A percentile compares a stretch with the other conserved stretches of the same genome.
phyloP scores from a whole-genome alignment of 2,329 filamentous ascomycete genomes.

The Penicillium occitanis region DNA sequence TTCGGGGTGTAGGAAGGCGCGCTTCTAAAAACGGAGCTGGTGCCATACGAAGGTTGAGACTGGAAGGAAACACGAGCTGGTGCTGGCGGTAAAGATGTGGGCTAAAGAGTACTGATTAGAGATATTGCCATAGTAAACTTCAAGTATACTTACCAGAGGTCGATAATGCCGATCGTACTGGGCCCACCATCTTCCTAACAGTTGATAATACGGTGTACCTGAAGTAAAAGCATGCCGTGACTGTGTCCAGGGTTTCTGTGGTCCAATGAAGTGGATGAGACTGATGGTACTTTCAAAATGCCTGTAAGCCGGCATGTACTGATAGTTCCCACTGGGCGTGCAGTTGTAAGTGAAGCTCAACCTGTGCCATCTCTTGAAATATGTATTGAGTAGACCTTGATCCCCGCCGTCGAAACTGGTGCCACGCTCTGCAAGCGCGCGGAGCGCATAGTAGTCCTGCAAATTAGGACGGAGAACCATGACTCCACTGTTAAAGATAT shows the following conservation, averaged over 20 bases:
- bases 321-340: slow-evolving; percentile 93
- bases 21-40: neutral
- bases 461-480: slow-evolving; percentile 87
- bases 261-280: slow-evolving; percentile 91
- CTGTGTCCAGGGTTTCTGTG: slow-evolving; percentile 82
- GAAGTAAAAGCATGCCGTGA: slow-evolving; percentile 39
- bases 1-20: neutral
- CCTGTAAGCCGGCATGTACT: slow-evolving; percentile 91
- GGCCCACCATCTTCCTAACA: slow-evolving; percentile 88
- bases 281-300: slow-evolving; percentile 89
- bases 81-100: neutral
- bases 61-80: neutral
- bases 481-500: slow-evolving; percentile 96
- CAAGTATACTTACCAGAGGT: slow-evolving; percentile 30
- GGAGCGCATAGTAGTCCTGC: slow-evolving; percentile 82
- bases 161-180: slow-evolving; percentile 87
- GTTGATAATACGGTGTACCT: slow-evolving; percentile 67
- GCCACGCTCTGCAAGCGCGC: slow-evolving; percentile 78
- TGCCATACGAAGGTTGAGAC: neutral
- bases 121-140: neutral
- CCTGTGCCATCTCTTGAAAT: slow-evolving; percentile 83
- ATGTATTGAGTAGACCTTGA: slow-evolving; percentile 91
- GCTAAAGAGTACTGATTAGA: slow-evolving; percentile 2
- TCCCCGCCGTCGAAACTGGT: slow-evolving; percentile 97
- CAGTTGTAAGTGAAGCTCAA: slow-evolving; percentile 96